phyloP scores from a whole-genome alignment of 768 basidiomycete species.

The Hortiboletus campestris region DNA sequence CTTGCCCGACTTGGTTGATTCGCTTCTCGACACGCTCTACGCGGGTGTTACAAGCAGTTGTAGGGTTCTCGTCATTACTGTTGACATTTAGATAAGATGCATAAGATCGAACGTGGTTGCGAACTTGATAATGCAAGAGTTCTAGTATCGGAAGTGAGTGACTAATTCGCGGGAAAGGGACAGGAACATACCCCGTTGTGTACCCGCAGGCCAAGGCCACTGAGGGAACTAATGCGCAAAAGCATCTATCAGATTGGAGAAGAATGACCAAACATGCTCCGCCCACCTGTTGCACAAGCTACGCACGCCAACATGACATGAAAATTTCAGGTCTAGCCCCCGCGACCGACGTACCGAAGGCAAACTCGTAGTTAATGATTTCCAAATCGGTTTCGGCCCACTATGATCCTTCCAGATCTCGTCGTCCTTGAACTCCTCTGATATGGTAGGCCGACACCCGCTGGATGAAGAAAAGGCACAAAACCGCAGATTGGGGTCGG shows the following conservation, averaged over 20 bases:
- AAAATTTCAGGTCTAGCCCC: no score
- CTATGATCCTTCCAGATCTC: no score
- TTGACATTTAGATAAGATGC: constrained; percentile 3
- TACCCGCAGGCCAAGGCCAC: constrained; percentile 14
- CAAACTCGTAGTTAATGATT: no score
- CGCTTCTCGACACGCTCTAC: constrained; percentile 19
- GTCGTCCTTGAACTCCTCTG: no score
- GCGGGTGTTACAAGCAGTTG: constrained; percentile 44
- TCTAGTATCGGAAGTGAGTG: no score
- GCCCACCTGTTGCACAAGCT: not conserved
- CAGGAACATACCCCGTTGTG: constrained; percentile 7
- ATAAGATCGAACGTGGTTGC: not conserved
- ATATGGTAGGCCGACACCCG: no score
- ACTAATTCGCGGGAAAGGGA: no score
- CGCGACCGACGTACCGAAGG: no score
- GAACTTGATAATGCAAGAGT: not conserved
- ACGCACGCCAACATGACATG: not conserved
- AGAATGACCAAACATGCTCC: not conserved
- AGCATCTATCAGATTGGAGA: not conserved
- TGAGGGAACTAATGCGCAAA: not conserved
- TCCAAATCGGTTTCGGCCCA: no score
- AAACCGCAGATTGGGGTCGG: no score
- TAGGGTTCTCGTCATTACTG: constrained; percentile 36
- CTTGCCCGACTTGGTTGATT: no score
- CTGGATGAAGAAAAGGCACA: no score